Evolutionary conservation across 2,329 filamentous ascomycete genomes (phyloP).

Genomic region (Venturia carpophila): DNA sequence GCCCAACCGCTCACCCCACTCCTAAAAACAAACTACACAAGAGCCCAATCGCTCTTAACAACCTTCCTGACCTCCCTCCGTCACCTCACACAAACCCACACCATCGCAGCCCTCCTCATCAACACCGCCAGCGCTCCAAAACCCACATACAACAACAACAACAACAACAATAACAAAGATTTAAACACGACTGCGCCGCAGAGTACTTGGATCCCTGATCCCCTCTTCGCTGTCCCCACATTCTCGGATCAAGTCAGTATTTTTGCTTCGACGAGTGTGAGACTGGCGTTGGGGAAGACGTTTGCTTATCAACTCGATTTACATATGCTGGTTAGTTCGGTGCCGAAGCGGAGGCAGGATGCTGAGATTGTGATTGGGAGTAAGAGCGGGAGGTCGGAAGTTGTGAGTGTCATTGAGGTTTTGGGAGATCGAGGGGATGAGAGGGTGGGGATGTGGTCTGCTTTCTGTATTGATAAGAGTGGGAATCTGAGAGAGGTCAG

Average conservation of each 20-base stretch:
- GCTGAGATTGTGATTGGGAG: slow-evolving; percentile 28
- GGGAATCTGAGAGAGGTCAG: background rate
- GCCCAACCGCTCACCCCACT: slow-evolving; percentile 32
- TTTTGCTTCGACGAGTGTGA: slow-evolving; percentile 32
- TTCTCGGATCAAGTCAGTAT: slow-evolving; percentile 26
- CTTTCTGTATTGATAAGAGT: slow-evolving; percentile 15
- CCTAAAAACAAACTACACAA: slow-evolving; percentile 31
- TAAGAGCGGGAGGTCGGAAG: slow-evolving; percentile 21
- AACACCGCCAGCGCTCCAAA: slow-evolving; percentile 27
- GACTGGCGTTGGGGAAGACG: slow-evolving; percentile 34
- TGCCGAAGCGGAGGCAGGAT: slow-evolving; percentile 32
- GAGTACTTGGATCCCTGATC: slow-evolving; percentile 18
- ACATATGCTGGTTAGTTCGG: slow-evolving; percentile 33
- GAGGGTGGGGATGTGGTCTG: slow-evolving; percentile 34
- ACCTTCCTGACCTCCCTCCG: slow-evolving; percentile 36
- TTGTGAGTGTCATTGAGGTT: slow-evolving; percentile 37
- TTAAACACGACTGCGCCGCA: background rate
- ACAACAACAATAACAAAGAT: background rate
- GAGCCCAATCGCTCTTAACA: slow-evolving; percentile 35
- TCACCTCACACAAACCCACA: slow-evolving; percentile 32
- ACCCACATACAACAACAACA: background rate
- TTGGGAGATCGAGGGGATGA: slow-evolving; percentile 34
- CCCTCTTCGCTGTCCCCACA: background rate
- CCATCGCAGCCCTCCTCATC: slow-evolving; percentile 35
- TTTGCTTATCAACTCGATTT: slow-evolving; percentile 33